phyloP scores from a whole-genome alignment of 140 eudicot species.

The Stevia rebaudiana region DNA sequence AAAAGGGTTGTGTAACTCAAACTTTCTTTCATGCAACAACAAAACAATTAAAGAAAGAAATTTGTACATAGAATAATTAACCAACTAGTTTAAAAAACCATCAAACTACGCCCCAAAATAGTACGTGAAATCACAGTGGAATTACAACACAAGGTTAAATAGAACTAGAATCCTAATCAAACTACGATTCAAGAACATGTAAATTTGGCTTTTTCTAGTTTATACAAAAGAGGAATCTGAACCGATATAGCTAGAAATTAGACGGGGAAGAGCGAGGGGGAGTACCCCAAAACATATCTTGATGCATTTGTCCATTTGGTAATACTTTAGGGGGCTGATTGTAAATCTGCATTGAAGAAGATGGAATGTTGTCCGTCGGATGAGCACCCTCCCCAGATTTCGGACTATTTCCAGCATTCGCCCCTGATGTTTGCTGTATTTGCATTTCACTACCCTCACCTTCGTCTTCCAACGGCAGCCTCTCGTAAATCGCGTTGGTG shows the following conservation, averaged over 20 bases:
- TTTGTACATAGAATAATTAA: too few species aligned
- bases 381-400: slow-evolving; percentile 30
- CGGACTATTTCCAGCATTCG: slow-evolving; percentile 23
- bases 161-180: background rate
- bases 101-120: slow-evolving; percentile 15
- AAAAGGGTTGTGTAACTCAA: too few species aligned
- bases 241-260: slow-evolving; percentile 30
- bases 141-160: slow-evolving; percentile 11
- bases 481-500: slow-evolving; percentile 53
- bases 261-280: slow-evolving; percentile 56
- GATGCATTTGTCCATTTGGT: slow-evolving; percentile 59
- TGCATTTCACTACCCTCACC: slow-evolving; percentile 31
- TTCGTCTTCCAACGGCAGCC: slow-evolving; percentile 61
- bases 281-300: slow-evolving; percentile 62
- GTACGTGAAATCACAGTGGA: background rate
- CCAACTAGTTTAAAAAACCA: too few species aligned
- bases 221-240: slow-evolving; percentile 5
- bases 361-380: slow-evolving; percentile 20
- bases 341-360: slow-evolving; percentile 41
- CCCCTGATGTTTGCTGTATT: slow-evolving; percentile 31
- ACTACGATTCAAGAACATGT: background rate
- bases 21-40: too few species aligned
- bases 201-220: slow-evolving; percentile 11
- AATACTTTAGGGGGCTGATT: slow-evolving; percentile 49
- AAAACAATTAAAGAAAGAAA: too few species aligned